Percentiles rank a stretch among this genome's conserved stretches.
phyloP scores from a whole-genome alignment of 129 eudicot species.

The Ambrosia trifida region DNA sequence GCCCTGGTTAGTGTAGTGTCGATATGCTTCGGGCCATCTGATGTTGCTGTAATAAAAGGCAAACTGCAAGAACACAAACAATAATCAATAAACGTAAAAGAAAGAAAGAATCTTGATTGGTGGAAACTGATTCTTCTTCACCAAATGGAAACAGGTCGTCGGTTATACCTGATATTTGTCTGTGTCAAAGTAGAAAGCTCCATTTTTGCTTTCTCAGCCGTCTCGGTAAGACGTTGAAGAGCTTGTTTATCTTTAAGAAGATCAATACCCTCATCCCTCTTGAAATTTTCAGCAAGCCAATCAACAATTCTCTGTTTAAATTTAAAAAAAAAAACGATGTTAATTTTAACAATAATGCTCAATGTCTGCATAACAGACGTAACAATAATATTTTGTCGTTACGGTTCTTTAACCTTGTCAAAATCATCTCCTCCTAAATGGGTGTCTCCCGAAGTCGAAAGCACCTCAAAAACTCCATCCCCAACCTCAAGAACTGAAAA shows the following conservation, averaged over 20 bases:
- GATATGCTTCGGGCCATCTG: conserved; percentile 89
- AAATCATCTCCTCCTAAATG: conserved; percentile 93
- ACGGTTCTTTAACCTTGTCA: conserved; percentile 59
- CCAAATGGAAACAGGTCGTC: neutral
- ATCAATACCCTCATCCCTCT: conserved; percentile 81
- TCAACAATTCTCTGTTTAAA: conserved; percentile 74
- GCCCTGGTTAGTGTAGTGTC: conserved; percentile 81
- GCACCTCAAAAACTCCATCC: conserved; percentile 87
- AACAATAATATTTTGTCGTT: neutral
- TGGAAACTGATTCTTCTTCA: neutral
- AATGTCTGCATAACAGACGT: neutral
- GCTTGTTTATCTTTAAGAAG: conserved; percentile 92
- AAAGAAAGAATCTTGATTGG: neutral
- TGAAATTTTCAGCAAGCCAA: conserved; percentile 78
- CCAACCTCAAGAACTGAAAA: conserved; percentile 89
- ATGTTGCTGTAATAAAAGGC: conserved; percentile 86
- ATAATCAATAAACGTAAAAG: neutral
- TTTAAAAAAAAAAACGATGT: neutral
- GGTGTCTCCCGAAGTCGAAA: conserved; percentile 91
- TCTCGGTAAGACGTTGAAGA: conserved; percentile 84
- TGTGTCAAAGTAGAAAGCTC: conserved; percentile 85
- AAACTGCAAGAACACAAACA: conserved; percentile 44
- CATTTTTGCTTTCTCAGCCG: conserved; percentile 89
- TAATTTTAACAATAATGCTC: neutral
- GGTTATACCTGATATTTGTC: conserved; percentile 60